These are phyloP conservation scores for Sporothrix humicola DNA, from an alignment of 2,329 filamentous ascomycete species.

Conservation along the genomic window DNA sequence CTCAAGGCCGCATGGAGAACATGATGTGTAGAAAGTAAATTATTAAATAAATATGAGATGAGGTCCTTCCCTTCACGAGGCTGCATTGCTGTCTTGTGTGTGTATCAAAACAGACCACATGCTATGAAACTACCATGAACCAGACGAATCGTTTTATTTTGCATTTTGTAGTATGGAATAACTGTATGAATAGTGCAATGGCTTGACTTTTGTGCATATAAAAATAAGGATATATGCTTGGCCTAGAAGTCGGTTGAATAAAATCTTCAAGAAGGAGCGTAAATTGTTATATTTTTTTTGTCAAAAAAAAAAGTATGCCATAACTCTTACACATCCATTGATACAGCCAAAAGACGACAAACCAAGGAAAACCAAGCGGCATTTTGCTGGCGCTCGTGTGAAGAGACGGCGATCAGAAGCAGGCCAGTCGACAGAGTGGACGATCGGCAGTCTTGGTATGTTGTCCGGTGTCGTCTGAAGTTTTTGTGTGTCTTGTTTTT, in stretches of 20 bases:
- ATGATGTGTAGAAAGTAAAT: not conserved
- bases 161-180: not conserved
- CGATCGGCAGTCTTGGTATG: not conserved
- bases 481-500: conserved; percentile 4
- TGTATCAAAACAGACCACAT: not conserved
- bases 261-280: too few species aligned
- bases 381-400: not conserved
- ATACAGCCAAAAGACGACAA: conserved; percentile 2
- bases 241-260: not conserved
- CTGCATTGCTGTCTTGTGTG: not conserved
- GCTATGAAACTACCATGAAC: not conserved
- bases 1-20: not conserved
- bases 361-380: conserved; percentile 13
- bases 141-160: not conserved
- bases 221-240: not conserved
- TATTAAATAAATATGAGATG: not conserved
- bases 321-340: not conserved
- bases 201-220: conserved; percentile 5
- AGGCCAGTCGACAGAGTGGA: not conserved
- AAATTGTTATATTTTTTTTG: not conserved
- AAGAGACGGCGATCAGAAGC: conserved; percentile 4
- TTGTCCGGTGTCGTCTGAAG: not conserved
- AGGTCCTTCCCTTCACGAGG: not conserved
- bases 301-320: not conserved
- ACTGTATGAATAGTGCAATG: conserved; percentile 12